Percentiles rank a stretch among this genome's conserved stretches.
Conservation (phyloP, 73 alveolate species). For the Urostyla sp. region DNA sequence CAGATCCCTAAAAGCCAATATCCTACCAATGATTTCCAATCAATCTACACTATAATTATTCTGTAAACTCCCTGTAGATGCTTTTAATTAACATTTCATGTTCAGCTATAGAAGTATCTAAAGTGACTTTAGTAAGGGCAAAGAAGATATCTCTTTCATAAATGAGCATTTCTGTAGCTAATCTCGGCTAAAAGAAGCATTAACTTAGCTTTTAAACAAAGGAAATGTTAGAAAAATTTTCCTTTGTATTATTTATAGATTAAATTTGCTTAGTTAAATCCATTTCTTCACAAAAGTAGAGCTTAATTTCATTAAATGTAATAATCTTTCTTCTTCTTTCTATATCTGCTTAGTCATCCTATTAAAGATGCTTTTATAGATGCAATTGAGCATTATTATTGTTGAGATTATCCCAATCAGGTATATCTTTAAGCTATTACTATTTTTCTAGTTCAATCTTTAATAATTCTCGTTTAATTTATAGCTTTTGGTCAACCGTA, state of each 20-base stretch:
- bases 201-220: neutral
- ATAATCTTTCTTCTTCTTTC: neutral
- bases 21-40: slow-evolving; percentile 72
- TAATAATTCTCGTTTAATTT: too few species aligned
- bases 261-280: neutral
- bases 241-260: neutral
- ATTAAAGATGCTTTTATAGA: neutral
- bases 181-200: neutral
- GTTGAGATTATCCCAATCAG: slow-evolving; percentile 29
- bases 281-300: neutral
- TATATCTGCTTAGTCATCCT: neutral
- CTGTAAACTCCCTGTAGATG: slow-evolving; percentile 33
- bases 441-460: neutral
- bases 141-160: neutral
- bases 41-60: neutral
- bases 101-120: neutral
- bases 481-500: too few species aligned
- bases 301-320: neutral
- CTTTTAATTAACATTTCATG: slow-evolving; percentile 33
- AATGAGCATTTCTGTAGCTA: neutral
- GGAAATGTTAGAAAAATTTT: neutral
- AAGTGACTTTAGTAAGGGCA: neutral
- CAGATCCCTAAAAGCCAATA: slow-evolving; percentile 87
- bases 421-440: neutral
- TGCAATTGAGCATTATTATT: neutral